Conservation (phyloP, 768 basidiomycete genomes). For the Mycena capillaripes region DNA sequence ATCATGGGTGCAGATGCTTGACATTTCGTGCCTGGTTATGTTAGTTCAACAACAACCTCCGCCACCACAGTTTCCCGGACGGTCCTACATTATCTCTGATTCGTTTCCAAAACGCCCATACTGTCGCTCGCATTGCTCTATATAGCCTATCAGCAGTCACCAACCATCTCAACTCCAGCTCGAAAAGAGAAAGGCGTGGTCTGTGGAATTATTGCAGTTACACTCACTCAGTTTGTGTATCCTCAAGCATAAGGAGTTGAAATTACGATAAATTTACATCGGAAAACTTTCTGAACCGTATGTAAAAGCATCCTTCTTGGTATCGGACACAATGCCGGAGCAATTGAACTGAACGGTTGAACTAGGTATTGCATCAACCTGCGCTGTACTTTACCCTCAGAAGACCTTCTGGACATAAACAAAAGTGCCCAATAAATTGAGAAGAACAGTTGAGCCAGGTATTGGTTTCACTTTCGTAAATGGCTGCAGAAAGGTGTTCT, state of each 20-base stretch:
- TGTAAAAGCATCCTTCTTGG: neutral
- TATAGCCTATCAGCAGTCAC: neutral
- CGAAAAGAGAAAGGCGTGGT: neutral
- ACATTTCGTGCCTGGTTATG: slow-evolving; percentile 1
- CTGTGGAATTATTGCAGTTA: neutral
- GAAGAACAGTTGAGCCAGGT: too few species aligned
- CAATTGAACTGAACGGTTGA: neutral
- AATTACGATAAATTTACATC: neutral
- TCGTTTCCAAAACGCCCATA: too few species aligned
- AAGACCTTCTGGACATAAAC: neutral
- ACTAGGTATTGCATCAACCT: neutral
- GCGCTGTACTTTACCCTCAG: neutral
- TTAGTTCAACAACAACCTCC: too few species aligned
- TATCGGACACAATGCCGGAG: neutral
- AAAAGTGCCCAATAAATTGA: neutral
- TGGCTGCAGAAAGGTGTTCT: too few species aligned
- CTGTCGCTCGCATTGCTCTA: too few species aligned
- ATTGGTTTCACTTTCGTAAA: too few species aligned
- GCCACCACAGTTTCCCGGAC: too few species aligned
- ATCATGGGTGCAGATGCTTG: neutral
- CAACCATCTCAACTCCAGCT: slow-evolving; percentile 1
- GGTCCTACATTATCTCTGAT: too few species aligned
- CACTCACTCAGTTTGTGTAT: neutral
- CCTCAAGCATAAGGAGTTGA: neutral
- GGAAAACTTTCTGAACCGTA: neutral